A percentile compares a stretch with the other conserved stretches of the same genome.
These are phyloP conservation scores for Leonotis leonurus DNA, from an alignment of 257 asterid species.

Conservation along the genomic window DNA sequence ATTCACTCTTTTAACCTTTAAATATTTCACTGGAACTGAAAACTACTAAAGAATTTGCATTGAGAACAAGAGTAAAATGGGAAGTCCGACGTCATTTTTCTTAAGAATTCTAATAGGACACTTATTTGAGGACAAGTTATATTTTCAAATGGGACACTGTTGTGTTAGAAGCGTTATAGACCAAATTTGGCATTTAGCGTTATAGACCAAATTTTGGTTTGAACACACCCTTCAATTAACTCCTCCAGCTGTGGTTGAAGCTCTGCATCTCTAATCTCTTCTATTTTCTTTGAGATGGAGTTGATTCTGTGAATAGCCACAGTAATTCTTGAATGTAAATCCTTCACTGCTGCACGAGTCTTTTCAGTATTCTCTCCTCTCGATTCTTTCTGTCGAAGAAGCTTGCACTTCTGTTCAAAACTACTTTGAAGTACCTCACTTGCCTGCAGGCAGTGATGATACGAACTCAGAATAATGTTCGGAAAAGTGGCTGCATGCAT, in stretches of 20 bases:
- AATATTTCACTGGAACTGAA: no score
- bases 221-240: constrained; percentile 63
- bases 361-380: constrained; percentile 60
- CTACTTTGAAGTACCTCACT: constrained; percentile 51
- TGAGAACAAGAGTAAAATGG: no score
- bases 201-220: not conserved
- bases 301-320: constrained; percentile 86
- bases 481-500: not conserved
- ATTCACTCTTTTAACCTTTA: no score
- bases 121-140: no score
- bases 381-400: constrained; percentile 81
- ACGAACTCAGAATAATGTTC: not conserved
- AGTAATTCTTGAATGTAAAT: constrained; percentile 73
- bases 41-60: no score
- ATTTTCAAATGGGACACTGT: no score
- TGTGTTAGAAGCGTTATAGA: no score
- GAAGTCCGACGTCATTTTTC: no score
- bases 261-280: constrained; percentile 81
- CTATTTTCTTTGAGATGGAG: constrained; percentile 76
- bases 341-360: constrained; percentile 82
- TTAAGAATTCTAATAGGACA: no score
- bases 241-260: constrained; percentile 97
- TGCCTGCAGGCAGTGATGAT: constrained; percentile 39
- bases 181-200: not conserved
- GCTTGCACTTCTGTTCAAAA: constrained; percentile 70